Base-by-base conservation (phyloP, 192 early-diverging fungal species). In the Coemansia sp. region DNA sequence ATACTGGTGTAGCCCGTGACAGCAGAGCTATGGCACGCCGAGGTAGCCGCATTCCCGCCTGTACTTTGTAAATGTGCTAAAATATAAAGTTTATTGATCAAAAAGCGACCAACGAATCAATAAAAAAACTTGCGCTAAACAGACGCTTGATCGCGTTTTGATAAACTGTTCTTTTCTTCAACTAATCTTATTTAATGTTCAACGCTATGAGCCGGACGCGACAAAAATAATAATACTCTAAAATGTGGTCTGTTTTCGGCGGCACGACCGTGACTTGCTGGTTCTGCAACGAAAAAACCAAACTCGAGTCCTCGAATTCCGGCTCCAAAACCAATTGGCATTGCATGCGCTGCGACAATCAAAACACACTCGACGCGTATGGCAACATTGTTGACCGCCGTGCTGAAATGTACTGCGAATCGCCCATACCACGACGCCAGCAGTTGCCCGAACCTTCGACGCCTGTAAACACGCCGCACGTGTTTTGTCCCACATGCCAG, bases 271-370 rank as follows among this genome's bases (percentile, higher is more conserved):
- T 66, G 47, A 70, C 72, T 17, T 75, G 72, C 53, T 80, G 72
- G 72, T 80, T 74, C 66, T 80, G 68, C 65, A 65, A 79, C 51
- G 57, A 70, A 14, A 64, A 32, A 19, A 73, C 76, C 14, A 48
- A n/a, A 11, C 65, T 73, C 2, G 23, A 57, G 24, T 64, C 21
- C 27, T 55, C 53, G 24, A n/a, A 22, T 5, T 29, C 17, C 32
- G 22, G 52, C 63, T 56, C 47, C 22, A 48, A 22, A 51, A 50
- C 41, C 62, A 65, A 75, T 55, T 80, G 77, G 77, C 63, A 67
- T 45, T 80, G 77, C 56, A n/a, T 17, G 21, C 54, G 35, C 21
- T 80, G 77, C 62, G 64, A 68, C 5, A 80, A 68, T 54, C 69
- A 71, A 57, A 80, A 80, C 63, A 70, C 66, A 2, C 25, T 63